phyloP scores from a whole-genome alignment of 1,139 yeast species.

The Saccharomyces hybrid region DNA sequence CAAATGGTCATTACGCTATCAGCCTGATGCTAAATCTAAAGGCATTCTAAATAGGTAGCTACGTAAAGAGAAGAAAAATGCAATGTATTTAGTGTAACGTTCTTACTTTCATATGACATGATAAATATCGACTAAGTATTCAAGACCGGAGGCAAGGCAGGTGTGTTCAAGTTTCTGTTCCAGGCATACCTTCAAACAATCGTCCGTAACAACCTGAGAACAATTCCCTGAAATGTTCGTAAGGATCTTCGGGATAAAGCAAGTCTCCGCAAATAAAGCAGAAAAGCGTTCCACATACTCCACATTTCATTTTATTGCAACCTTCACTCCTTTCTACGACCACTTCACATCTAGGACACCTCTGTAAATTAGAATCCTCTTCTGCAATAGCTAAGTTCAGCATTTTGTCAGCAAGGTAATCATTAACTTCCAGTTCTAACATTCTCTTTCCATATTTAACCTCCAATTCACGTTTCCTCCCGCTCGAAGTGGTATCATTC shows the following conservation, averaged over 20 bases:
- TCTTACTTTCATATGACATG: neutral
- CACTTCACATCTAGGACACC: slow-evolving; percentile 51
- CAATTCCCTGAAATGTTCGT: slow-evolving; percentile 45
- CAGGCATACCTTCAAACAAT: slow-evolving; percentile 52
- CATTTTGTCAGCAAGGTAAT: slow-evolving; percentile 42
- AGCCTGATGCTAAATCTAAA: slow-evolving; percentile 20
- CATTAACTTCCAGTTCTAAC: slow-evolving; percentile 40
- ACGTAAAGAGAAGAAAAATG: neutral
- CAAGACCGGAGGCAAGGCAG: neutral
- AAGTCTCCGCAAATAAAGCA: slow-evolving; percentile 51
- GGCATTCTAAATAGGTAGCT: slow-evolving; percentile 16
- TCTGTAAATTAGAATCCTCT: slow-evolving; percentile 37
- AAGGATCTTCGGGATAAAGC: slow-evolving; percentile 40
- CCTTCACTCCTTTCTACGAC: slow-evolving; percentile 58
- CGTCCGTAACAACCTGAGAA: slow-evolving; percentile 43
- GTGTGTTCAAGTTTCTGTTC: slow-evolving; percentile 14
- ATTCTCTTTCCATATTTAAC: slow-evolving; percentile 45
- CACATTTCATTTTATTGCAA: slow-evolving; percentile 61
- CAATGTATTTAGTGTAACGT: neutral
- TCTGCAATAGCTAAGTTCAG: slow-evolving; percentile 41
- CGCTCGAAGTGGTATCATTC: slow-evolving; percentile 30
- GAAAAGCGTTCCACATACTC: slow-evolving; percentile 43
- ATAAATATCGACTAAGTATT: neutral
- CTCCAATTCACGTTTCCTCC: slow-evolving; percentile 36
- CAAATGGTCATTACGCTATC: slow-evolving; percentile 32